Percentiles rank a stretch among this genome's conserved stretches.
Evolutionary conservation across 257 asterid genomes (phyloP).

Genomic region (Verbascum thapsus): DNA sequence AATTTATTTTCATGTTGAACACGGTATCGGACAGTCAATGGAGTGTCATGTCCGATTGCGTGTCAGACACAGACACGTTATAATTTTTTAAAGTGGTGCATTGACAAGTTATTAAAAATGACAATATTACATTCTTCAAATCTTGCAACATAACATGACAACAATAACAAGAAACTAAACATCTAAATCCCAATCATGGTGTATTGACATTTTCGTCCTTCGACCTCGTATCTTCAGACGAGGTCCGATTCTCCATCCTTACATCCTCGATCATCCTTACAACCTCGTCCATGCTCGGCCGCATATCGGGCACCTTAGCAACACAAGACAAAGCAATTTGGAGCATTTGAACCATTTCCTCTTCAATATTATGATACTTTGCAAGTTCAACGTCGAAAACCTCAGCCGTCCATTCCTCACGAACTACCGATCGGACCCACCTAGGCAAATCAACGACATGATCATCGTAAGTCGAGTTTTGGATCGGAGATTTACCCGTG

Average conservation of each 20-base stretch:
- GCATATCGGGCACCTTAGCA: slow-evolving; percentile 55
- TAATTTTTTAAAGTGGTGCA: no score
- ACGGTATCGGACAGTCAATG: no score
- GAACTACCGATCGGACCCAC: slow-evolving; percentile 90
- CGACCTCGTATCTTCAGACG: slow-evolving; percentile 73
- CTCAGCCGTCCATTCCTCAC: slow-evolving; percentile 99
- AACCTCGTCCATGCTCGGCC: slow-evolving; percentile 79
- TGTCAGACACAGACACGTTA: no score
- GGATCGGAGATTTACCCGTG: slow-evolving; percentile 81
- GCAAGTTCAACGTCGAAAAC: slow-evolving; percentile 79
- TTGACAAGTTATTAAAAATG: no score
- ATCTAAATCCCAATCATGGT: slow-evolving; percentile 35
- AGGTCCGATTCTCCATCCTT: slow-evolving; percentile 54
- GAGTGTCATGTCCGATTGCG: no score
- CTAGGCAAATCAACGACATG: slow-evolving; percentile 73
- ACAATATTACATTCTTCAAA: no score
- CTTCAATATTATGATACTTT: slow-evolving; percentile 62
- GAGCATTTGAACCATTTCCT: slow-evolving; percentile 95
- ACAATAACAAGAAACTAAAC: slow-evolving; percentile 6
- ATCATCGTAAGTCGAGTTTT: slow-evolving; percentile 57
- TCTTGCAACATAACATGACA: no score
- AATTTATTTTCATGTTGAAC: no score
- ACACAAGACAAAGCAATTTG: slow-evolving; percentile 87
- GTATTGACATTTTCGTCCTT: slow-evolving; percentile 55
- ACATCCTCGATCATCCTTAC: slow-evolving; percentile 71